phyloP scores from a whole-genome alignment of 169 alveolate species.

The Babesia gibsoni region DNA sequence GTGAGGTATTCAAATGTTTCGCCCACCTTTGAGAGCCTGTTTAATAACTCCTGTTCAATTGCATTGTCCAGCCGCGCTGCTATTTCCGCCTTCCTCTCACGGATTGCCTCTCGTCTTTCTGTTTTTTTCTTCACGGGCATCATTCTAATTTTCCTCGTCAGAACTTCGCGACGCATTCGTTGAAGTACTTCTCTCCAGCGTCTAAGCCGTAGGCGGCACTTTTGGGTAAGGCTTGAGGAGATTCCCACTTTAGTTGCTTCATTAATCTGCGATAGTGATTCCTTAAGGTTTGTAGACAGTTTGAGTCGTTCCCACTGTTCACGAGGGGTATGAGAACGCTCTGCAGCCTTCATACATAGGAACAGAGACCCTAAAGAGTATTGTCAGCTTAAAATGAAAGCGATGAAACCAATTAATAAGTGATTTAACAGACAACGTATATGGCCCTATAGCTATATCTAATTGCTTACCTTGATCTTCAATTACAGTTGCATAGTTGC shows the following conservation, averaged over 20 bases:
- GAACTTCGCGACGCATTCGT: constrained; percentile 86
- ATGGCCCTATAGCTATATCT: not conserved
- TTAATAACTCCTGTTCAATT: constrained; percentile 92
- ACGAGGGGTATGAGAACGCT: constrained; percentile 97
- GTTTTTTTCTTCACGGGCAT: constrained; percentile 96
- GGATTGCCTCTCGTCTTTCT: constrained; percentile 94
- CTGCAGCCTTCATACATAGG: constrained; percentile 95
- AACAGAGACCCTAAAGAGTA: constrained; percentile 89
- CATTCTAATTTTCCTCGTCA: constrained; percentile 59
- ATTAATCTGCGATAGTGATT: constrained; percentile 92
- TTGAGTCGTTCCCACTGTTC: constrained; percentile 94
- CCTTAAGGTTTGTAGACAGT: constrained; percentile 85
- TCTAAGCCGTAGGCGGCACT: constrained; percentile 95
- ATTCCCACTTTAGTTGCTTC: constrained; percentile 89
- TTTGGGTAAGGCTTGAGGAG: constrained; percentile 91
- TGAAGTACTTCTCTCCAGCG: constrained; percentile 92
- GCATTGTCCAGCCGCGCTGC: constrained; percentile 97
- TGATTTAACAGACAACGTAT: not conserved
- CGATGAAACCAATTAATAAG: too few relatives aligned
- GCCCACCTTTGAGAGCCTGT: constrained; percentile 87
- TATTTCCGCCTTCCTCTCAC: constrained; percentile 93
- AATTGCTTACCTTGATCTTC: constrained; percentile 82
- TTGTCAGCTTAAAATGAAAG: too few relatives aligned
- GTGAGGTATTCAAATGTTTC: constrained; percentile 71
- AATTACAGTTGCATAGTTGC: constrained; percentile 95